phyloP scores from a whole-genome alignment of 768 basidiomycete species.

The Auriscalpium orientale region DNA sequence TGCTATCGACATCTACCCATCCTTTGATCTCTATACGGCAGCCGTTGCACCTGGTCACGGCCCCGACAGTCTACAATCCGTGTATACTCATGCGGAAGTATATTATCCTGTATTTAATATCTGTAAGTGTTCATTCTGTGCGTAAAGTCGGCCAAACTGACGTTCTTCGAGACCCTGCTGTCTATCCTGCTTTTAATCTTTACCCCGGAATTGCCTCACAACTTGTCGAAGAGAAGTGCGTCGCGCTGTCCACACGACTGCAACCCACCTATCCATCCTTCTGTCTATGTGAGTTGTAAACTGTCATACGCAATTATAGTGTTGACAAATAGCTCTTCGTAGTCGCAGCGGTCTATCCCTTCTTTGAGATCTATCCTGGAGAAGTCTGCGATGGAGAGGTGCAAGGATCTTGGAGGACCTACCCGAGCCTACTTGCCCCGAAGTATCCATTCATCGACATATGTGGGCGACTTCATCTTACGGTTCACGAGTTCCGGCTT shows the following conservation, averaged over 20 bases:
- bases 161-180: constrained; percentile 29
- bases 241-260: constrained; percentile 2
- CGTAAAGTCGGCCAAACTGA: background rate
- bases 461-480: background rate
- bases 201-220: constrained; percentile 17
- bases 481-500: background rate
- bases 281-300: constrained; percentile 2
- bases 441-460: constrained; percentile 1
- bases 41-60: too few species aligned
- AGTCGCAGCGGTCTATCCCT: constrained; percentile 10
- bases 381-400: constrained; percentile 1
- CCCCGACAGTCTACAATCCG: background rate
- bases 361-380: constrained; percentile 12
- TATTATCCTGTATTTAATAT: background rate
- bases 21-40: background rate
- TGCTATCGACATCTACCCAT: background rate
- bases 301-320: background rate
- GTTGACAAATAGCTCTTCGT: background rate
- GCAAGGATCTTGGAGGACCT: constrained; percentile 13
- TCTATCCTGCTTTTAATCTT: constrained; percentile 26
- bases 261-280: constrained; percentile 6
- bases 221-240: background rate
- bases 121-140: background rate
- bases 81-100: background rate
- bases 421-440: background rate